Evolutionary conservation across 495 filamentous ascomycete species (phyloP), one percentile per base, ranked within the genome.

Genomic region (Penicillium manginii): DNA sequence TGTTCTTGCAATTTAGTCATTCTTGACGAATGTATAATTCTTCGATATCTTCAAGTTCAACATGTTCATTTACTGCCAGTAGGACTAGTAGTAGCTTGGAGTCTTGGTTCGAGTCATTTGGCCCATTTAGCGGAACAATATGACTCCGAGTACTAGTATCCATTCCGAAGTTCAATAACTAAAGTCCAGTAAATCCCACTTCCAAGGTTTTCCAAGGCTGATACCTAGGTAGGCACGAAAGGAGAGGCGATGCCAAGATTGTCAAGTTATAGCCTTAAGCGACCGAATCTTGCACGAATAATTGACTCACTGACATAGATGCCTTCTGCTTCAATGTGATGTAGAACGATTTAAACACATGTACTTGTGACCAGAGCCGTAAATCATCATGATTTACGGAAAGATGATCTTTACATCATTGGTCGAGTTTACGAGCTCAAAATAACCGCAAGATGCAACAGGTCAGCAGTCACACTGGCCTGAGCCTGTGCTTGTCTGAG

Each of bases 21-120:
- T 64, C 57, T 50, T 59, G 49, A 65, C 55, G 54, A 65, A 59
- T 62, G 53, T 62, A 62, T 37, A 60, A 40, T 63, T 59, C 45
- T 23, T 47, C n/a, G 6, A 22, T 22, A 12, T 23, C 45, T 47
- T 47, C 11, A 6, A 17, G 15, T 43, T 43, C n/a, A 39, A n/a
- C 4, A 4, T n/a, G 15, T n/a, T 39, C 40, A 43, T 19, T 43
- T 17, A 43, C 39, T 42, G 4, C 23, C 4, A 26, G 6, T 8
- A n/a, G n/a, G n/a, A 29, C 26, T 29, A 8, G 6, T 8, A 29
- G 26, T 29, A 29, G 26, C 26, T 29, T 8, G 26, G 26, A 0
- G 6, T 29, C 26, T 29, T 29, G 26, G n/a, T n/a, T n/a, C n/a
- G n/a, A n/a, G n/a, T n/a, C n/a, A n/a, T n/a, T n/a, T n/a, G n/a